Evolutionary conservation across 345 rosid species (phyloP), one percentile per base, ranked within the genome.

Genomic region (Turritis glabra): DNA sequence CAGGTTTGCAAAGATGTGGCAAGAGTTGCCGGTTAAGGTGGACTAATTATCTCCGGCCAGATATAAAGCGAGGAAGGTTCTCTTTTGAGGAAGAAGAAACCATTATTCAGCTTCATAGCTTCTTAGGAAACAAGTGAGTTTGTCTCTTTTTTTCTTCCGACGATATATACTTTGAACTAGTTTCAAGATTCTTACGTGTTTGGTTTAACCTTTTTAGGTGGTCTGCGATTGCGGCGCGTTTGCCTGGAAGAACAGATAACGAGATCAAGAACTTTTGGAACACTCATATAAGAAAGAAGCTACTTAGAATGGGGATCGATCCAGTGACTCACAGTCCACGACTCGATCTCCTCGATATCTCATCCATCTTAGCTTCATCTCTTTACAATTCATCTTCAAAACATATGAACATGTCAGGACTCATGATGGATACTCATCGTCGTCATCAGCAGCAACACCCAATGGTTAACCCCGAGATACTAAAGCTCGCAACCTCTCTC

Each of bases 241-340:
- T 91, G 73, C 97, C 97, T 1, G 97, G 97, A 71, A 80, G 97
- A 76, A 91, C 97, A 0, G 97, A 91, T 27, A 89, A 91, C 32
- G 97, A 91, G 69, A 89, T 91, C 32, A 91, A 91, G 65, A 91
- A 91, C 50, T 89, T 79, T 10, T 91, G 97, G 97, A 91, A 91
- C 82, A 91, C 97, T 4, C 91, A 90, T 79, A 84, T 90, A 38
- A 74, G 94, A 59, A 90, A 87, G 77, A 82, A 80, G 83, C 76
- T 90, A 29, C 89, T 91, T 25, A 83, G 90, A 35, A 89, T 91
- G 94, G 97, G 97, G 33, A 89, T 91, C 9, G 97, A 91, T 76
- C 97, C 97, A 1, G 97, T 91, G 9, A 91, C 94, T 19, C 97
- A 89, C 51, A 71, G 81, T 76, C 92, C 92, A 0, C 80, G 94